Base-by-base conservation (phyloP, 257 asterid species). In the Ajuga chamaepitys region DNA sequence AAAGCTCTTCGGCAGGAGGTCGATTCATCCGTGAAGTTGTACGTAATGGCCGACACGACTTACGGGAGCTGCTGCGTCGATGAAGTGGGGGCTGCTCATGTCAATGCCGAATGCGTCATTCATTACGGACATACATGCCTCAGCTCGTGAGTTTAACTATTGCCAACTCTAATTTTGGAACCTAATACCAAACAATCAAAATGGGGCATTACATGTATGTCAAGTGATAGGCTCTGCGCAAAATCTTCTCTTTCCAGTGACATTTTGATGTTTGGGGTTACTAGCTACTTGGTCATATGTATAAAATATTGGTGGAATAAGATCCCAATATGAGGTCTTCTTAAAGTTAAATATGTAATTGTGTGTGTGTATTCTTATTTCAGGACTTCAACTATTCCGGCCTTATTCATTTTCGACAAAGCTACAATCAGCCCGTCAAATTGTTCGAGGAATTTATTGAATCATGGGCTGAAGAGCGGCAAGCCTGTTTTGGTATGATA, bases 31-130 rank as follows among this genome's bases (percentile, higher is more conserved):
- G 87, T 82, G 35, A 86, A 82, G 80, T 50, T 93, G 80, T 93
- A 84, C 21, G 95, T 93, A 64, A 93, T 93, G 97, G 99, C 97
- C 4, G 99, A 93, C 70, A 93, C 99, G 4, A 81, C 95, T 51
- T 93, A 87, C 40, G 97, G 96, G 5, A 89, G 92, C 81, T 93
- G 97, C 76, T 93, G 99, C 44, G 89, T 89, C 1, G 99, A 93
- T 67, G 99, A 93, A 80, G 97, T 93, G 37, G 99, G 96, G 16
- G 99, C 99, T 34, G 82, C 99, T 66, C 99, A 93, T 66, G 88
- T 82, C 24, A 83, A 75, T 65, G 95, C 73, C 18, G 14, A 67
- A n/a, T 56, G 73, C 9, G 73, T 67, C 18, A 26, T 67, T 44
- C 73, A 67, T 21, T 67, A 67, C 21, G 73, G 73, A 3, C 66